Base-by-base conservation (phyloP, 805 yeast species). In the Vanderwaltozyma yarrowii region DNA sequence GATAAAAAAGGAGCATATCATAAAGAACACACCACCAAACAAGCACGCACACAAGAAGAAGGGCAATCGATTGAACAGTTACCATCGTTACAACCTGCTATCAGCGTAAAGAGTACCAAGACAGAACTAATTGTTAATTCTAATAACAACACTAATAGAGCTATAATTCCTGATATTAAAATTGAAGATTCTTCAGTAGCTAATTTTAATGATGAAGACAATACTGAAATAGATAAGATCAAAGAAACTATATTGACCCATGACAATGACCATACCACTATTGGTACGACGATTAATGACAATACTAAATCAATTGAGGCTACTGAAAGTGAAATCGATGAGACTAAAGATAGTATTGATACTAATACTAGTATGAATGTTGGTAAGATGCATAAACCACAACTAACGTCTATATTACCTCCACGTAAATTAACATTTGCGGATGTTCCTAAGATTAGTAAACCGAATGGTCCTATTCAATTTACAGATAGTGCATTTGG, bases 401-500 rank as follows among this genome's bases (percentile, higher is more conserved):
- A 9, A 6, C 16, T 14, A 15, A 10, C n/a, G 14, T 17, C 34
- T 18, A n/a, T 31, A 8, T 15, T 25, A 3, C 63, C 61, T 9
- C 58, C 62, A n/a, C 43, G 62, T 17, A 59, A 61, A 45, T 43
- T 62, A 18, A 59, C 64, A 9, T 56, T 61, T 38, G 59, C 50
- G 16, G 65, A 58, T 42, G 56, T 61, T 4, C 47, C 54, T 19
- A 61, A 65, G 35, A 56, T 66, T 0, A 49, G 52, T 2, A 65
- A 61, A 41, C 76, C 80, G 2, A 75, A 75, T 47, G 75, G 75
- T 16, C 78, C 80, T 2, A 62, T 75, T 27, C 67, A 70, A 38
- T 74, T 74, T 57, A 71, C 84, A 3, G 94, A 82, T 47, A 80
- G 89, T 20, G 89, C 94, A 2, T 82, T 83, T 63, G 94, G 94